These are phyloP conservation scores for Dissophora globulifera DNA, from an alignment of 192 early-diverging fungal genomes.

Conservation along the genomic window DNA sequence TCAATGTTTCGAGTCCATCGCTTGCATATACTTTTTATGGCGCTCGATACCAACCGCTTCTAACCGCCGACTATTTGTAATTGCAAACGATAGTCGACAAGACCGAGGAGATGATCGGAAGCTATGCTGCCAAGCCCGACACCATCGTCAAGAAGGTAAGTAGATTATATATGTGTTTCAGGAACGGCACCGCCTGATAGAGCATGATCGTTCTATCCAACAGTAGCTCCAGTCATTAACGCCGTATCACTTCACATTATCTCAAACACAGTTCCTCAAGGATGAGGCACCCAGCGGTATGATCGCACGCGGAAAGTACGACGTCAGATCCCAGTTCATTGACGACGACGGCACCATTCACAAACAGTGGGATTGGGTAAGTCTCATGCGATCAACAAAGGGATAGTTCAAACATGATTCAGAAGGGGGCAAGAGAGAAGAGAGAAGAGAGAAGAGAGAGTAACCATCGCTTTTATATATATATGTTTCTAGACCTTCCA, in stretches of 20 bases:
- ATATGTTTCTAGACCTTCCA: slow-evolving; percentile 66
- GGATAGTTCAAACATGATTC: too few species aligned
- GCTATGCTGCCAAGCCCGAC: slow-evolving; percentile 85
- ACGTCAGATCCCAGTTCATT: slow-evolving; percentile 90
- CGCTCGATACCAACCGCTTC: background rate
- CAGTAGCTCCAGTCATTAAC: too few species aligned
- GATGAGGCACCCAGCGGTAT: slow-evolving; percentile 94
- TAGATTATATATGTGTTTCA: too few species aligned
- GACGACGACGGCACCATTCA: slow-evolving; percentile 90
- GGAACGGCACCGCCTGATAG: too few species aligned
- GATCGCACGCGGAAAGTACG: slow-evolving; percentile 92
- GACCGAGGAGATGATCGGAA: slow-evolving; percentile 96
- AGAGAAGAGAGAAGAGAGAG: too few species aligned
- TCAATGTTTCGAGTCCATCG: background rate
- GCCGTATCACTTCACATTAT: too few species aligned
- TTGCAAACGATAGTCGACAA: slow-evolving; percentile 74
- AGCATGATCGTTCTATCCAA: too few species aligned
- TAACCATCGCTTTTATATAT: too few species aligned
- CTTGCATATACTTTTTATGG: background rate
- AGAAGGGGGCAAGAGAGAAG: too few species aligned
- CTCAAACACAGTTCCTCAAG: slow-evolving; percentile 80
- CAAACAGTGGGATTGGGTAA: slow-evolving; percentile 84
- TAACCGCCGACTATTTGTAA: background rate
- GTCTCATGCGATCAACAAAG: too few species aligned
- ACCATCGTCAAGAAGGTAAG: slow-evolving; percentile 84